These are phyloP conservation scores for Microcyclospora tardicrescens DNA, from an alignment of 2,329 filamentous ascomycete genomes.

Conservation along the genomic window DNA sequence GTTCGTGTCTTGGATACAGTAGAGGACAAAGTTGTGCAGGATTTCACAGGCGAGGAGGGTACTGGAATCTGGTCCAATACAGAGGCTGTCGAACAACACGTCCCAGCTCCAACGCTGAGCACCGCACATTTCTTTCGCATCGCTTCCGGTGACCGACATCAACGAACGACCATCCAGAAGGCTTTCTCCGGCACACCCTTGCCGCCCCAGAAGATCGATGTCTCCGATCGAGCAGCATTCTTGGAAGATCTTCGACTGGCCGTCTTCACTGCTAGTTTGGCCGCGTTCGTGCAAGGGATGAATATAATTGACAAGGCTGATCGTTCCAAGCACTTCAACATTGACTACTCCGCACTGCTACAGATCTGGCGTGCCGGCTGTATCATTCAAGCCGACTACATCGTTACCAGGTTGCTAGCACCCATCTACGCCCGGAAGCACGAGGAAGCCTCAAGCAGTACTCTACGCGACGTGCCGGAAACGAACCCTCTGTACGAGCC, in stretches of 20 bases:
- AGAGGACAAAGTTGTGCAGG: constrained; percentile 59
- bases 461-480: constrained; percentile 13
- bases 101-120: constrained; percentile 52
- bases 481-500: constrained; percentile 36
- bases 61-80: constrained; percentile 54
- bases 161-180: constrained; percentile 41
- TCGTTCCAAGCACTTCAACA: constrained; percentile 45
- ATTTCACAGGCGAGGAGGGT: constrained; percentile 52
- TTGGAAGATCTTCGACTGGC: constrained; percentile 47
- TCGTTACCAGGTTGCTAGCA: constrained; percentile 44
- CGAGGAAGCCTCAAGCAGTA: constrained; percentile 3
- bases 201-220: constrained; percentile 22
- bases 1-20: constrained; percentile 46
- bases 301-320: constrained; percentile 50
- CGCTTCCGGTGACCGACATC: constrained; percentile 47
- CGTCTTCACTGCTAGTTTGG: constrained; percentile 48
- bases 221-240: constrained; percentile 29
- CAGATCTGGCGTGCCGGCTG: constrained; percentile 58
- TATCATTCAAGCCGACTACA: constrained; percentile 56
- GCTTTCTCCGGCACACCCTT: constrained; percentile 24
- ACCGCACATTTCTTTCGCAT: constrained; percentile 50
- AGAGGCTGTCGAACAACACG: constrained; percentile 48
- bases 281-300: constrained; percentile 52
- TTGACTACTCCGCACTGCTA: constrained; percentile 39
- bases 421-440: constrained; percentile 28